A percentile compares a stretch with the other conserved stretches of the same genome.
phyloP scores from a whole-genome alignment of 2,329 filamentous ascomycete species.

The Gaeumannomyces tritici region DNA sequence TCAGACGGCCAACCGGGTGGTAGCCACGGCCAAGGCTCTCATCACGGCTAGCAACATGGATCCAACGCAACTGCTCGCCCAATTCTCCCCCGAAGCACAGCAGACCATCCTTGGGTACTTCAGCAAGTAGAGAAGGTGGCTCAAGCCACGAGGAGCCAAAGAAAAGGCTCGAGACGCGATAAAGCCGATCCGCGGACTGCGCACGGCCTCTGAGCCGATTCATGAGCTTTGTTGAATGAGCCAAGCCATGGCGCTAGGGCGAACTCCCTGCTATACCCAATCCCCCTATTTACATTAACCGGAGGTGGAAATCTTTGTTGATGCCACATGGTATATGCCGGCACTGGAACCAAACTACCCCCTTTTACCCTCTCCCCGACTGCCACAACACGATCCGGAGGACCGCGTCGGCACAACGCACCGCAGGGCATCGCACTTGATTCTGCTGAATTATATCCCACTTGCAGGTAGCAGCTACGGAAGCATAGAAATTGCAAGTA shows the following conservation, averaged over 20 bases:
- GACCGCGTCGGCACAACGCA: not conserved
- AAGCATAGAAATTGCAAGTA: not conserved
- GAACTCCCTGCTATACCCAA: not conserved
- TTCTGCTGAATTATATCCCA: not conserved
- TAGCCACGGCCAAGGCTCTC: constrained; percentile 67
- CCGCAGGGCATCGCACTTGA: not conserved
- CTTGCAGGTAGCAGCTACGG: not conserved
- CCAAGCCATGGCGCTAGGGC: not conserved
- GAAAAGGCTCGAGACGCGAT: not conserved
- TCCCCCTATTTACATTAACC: not conserved
- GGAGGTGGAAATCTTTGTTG: not conserved
- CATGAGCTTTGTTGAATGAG: not conserved
- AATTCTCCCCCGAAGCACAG: constrained; percentile 72
- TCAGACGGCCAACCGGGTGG: constrained; percentile 68
- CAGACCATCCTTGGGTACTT: constrained; percentile 72
- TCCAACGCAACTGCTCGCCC: constrained; percentile 63
- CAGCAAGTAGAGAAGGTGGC: constrained; percentile 9
- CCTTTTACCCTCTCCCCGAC: not conserved
- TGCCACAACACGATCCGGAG: not conserved
- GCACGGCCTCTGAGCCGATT: not conserved
- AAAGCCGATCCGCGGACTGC: not conserved
- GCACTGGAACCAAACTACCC: not conserved
- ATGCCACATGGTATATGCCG: not conserved
- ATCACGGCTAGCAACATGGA: constrained; percentile 66
- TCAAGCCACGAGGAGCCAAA: not conserved